A percentile compares a stretch with the other conserved stretches of the same genome.
Conservation (phyloP, 306 rosid genomes). For the Vachellia pachyceras region DNA sequence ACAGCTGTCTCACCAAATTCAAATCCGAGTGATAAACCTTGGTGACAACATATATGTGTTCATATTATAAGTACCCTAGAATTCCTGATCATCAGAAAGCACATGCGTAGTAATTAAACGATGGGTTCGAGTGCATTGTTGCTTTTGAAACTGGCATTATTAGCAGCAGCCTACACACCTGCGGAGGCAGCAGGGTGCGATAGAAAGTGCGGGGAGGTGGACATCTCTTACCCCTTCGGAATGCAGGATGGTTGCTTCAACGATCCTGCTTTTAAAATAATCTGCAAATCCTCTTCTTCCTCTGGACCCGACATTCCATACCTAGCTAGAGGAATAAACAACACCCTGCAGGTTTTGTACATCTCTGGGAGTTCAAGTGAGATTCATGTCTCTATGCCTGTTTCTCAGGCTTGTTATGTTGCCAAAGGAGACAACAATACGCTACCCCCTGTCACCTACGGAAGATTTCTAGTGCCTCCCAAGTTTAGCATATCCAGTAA, state of each 20-base stretch:
- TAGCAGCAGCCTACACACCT: too few species aligned
- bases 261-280: not conserved
- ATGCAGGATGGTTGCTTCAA: not conserved
- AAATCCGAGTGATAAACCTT: too few species aligned
- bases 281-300: not conserved
- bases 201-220: too few species aligned
- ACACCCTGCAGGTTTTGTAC: not conserved
- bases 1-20: too few species aligned
- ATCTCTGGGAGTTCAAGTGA: not conserved
- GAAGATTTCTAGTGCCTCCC: not conserved
- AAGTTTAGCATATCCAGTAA: not conserved
- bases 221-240: constrained; percentile 1
- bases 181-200: too few species aligned
- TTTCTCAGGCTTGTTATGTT: not conserved
- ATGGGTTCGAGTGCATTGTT: too few species aligned
- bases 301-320: not conserved
- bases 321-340: not conserved
- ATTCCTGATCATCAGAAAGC: too few species aligned
- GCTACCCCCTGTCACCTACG: too few species aligned
- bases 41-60: too few species aligned
- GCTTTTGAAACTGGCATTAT: too few species aligned
- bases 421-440: not conserved
- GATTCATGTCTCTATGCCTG: not conserved
- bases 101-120: too few species aligned
- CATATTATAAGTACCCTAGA: too few species aligned